Evolutionary conservation across 2,329 filamentous ascomycete genomes (phyloP).

Genomic region (Acarospora socialis): DNA sequence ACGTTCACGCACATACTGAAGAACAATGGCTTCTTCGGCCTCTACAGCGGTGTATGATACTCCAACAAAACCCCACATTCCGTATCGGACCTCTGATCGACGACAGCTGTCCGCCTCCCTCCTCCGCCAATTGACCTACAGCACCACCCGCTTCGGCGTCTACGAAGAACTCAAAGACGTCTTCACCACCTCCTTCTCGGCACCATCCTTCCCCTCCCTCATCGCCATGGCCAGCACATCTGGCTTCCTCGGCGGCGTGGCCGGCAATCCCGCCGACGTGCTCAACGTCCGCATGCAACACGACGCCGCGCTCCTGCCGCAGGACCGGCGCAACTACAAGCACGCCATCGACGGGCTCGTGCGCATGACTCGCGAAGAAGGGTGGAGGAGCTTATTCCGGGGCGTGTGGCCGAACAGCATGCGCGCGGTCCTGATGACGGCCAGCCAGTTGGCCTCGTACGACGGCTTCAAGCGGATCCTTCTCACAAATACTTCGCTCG

Average conservation of each 20-base stretch:
- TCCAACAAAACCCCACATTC: constrained; percentile 1
- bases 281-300: constrained; percentile 98
- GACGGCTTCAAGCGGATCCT: constrained; percentile 48
- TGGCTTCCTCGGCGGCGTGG: constrained; percentile 76
- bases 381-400: constrained; percentile 59
- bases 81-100: background rate
- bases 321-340: constrained; percentile 71
- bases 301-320: constrained; percentile 59
- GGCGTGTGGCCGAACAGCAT: constrained; percentile 53
- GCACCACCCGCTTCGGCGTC: constrained; percentile 86
- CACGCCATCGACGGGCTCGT: constrained; percentile 76
- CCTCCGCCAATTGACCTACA: constrained; percentile 88
- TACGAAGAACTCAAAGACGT: constrained; percentile 84
- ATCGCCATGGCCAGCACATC: constrained; percentile 70
- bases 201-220: constrained; percentile 57
- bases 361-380: constrained; percentile 79
- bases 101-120: constrained; percentile 69
- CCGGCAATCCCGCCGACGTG: constrained; percentile 89
- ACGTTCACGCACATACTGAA: constrained; percentile 73
- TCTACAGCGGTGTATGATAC: constrained; percentile 63
- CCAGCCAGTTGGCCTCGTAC: constrained; percentile 49
- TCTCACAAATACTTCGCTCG: constrained; percentile 36
- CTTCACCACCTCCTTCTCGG: constrained; percentile 36
- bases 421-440: constrained; percentile 51
- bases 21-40: constrained; percentile 58